Evolutionary conservation across 2,329 filamentous ascomycete genomes (phyloP).

Genomic region (Helotiales sp.): DNA sequence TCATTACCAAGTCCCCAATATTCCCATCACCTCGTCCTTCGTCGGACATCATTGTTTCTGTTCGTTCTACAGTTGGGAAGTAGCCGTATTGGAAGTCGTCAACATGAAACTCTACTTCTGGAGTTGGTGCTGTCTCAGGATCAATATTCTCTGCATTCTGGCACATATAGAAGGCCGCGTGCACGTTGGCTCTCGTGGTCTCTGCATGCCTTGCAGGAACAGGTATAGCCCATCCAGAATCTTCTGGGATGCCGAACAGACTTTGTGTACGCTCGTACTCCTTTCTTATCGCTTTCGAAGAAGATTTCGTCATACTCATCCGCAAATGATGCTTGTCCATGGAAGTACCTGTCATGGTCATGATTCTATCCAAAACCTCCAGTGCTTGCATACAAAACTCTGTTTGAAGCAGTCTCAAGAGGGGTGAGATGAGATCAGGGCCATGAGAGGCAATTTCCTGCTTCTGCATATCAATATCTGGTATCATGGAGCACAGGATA

Average conservation of each 20-base stretch:
- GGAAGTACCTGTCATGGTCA: constrained; percentile 87
- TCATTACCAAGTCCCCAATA: constrained; percentile 80
- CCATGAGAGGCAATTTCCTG: constrained; percentile 87
- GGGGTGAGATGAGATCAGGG: constrained; percentile 90
- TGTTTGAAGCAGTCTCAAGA: constrained; percentile 85
- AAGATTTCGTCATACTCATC: constrained; percentile 96
- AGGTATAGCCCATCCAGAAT: constrained; percentile 94
- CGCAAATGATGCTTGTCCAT: constrained; percentile 93
- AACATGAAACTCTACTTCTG: constrained; percentile 85
- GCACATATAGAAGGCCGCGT: constrained; percentile 94
- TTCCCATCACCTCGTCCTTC: constrained; percentile 64
- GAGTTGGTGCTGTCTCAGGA: constrained; percentile 66
- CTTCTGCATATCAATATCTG: constrained; percentile 90
- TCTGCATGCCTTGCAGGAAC: constrained; percentile 88
- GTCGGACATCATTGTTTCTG: constrained; percentile 91
- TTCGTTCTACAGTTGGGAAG: constrained; percentile 64
- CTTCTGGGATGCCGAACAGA: constrained; percentile 93
- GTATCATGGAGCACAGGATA: constrained; percentile 80
- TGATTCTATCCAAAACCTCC: constrained; percentile 89
- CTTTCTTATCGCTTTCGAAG: constrained; percentile 82
- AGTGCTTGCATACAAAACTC: constrained; percentile 92
- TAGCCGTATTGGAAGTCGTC: constrained; percentile 73
- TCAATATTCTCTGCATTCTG: constrained; percentile 62
- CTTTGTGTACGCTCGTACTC: constrained; percentile 95
- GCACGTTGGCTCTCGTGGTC: constrained; percentile 85